Percentiles rank a stretch among this genome's conserved stretches.
These are phyloP conservation scores for Rosa multiflora DNA, from an alignment of 306 rosid genomes.

Conservation along the genomic window DNA sequence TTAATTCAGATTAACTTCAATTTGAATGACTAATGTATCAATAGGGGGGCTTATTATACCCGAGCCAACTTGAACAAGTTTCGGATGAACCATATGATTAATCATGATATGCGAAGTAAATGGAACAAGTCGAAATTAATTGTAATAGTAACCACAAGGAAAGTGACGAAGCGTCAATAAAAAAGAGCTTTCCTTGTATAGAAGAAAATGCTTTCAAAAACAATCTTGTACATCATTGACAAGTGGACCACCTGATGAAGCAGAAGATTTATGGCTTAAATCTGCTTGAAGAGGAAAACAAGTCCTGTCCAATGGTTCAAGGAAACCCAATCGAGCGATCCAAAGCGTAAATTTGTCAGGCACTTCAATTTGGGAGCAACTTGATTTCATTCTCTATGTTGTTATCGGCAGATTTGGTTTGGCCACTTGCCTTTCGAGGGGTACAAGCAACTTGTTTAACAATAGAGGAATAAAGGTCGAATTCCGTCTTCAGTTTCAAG, in stretches of 20 bases:
- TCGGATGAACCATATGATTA: too few relatives aligned
- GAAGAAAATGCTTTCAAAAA: background rate
- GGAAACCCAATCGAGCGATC: background rate
- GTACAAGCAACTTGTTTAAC: constrained; percentile 56
- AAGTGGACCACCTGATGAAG: background rate
- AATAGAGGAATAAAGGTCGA: constrained; percentile 73
- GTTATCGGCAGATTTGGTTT: constrained; percentile 43
- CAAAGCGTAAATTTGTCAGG: background rate
- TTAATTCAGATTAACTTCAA: too few relatives aligned
- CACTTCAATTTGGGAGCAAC: constrained; percentile 43
- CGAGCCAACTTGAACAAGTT: too few relatives aligned
- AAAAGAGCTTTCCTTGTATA: too few relatives aligned
- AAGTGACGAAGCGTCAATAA: too few relatives aligned
- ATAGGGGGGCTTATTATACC: too few relatives aligned
- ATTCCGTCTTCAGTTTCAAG: constrained; percentile 77
- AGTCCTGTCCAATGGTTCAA: background rate
- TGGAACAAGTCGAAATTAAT: too few relatives aligned
- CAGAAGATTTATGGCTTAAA: background rate
- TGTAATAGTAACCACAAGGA: too few relatives aligned
- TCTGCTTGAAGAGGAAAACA: background rate
- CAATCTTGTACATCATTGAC: background rate
- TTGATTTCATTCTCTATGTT: constrained; percentile 45
- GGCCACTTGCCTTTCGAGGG: constrained; percentile 33
- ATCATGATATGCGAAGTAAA: too few relatives aligned
- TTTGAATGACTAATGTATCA: too few relatives aligned